Evolutionary conservation across 805 yeast species (phyloP), one percentile per base, ranked within the genome.

Genomic region (Lipomyces chichibuensis): DNA sequence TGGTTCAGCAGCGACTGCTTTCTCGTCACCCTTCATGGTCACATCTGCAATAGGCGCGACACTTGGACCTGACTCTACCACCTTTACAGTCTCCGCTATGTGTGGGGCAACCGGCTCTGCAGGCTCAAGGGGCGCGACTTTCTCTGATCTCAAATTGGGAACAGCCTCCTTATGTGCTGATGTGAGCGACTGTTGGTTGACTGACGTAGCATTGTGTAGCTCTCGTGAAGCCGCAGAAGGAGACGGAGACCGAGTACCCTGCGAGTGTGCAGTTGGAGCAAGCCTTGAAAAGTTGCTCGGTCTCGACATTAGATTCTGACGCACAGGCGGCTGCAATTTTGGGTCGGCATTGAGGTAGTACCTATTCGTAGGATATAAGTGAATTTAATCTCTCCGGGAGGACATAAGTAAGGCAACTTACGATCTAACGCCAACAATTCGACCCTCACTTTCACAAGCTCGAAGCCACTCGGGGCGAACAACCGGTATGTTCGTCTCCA

Each of bases 381-480:
- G 8, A 43, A 43, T 8, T 3, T 43, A n/a, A 37, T 43, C 9
- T 43, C 23, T 43, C 9, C 1, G 20, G 23, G 7, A 17, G 2
- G 25, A 14, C 8, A n/a, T 8, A 43, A n/a, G 14, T 17, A 56
- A n/a, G n/a, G 23, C 55, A 55, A 29, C 33, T 73, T 89, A 91
- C 72, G 91, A 92, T 74, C 96, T 84, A 17, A 95, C 99, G 33
- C 98, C 97, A 55, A 93, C 96, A 64, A 95, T 88, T 74, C 97
- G 81, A 73, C 95, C 86, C 51, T 93, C 98, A 55, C 84, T 77
- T 73, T 91, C 96, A 80, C 98, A 95, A 0, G 98, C 97, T 77
- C 90, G 89, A 65, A 95, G 81, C 98, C 98, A 95, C 77, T 95
- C 98, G 0, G 99, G 98, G 77, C 97, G 85, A 33, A 95, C 93